These are phyloP conservation scores for Beauveria caledonica DNA, from an alignment of 2,329 filamentous ascomycete genomes.

Conservation along the genomic window DNA sequence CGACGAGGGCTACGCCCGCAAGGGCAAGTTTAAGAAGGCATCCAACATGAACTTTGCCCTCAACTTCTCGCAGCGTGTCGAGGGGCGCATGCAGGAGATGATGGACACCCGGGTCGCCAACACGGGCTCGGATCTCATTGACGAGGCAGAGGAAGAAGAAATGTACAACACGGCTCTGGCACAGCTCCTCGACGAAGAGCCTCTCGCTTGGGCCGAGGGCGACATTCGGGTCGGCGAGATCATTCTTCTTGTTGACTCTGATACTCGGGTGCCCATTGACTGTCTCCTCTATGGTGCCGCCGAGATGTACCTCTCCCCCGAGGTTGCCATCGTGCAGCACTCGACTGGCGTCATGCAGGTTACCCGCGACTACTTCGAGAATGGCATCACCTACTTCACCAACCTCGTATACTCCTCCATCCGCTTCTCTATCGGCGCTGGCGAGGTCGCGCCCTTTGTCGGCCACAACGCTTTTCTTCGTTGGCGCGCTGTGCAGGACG, in stretches of 20 bases:
- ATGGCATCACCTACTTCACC: slow-evolving; percentile 67
- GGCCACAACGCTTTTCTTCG: slow-evolving; percentile 70
- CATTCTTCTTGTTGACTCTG: slow-evolving; percentile 60
- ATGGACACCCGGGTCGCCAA: slow-evolving; percentile 16
- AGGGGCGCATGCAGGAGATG: slow-evolving; percentile 43
- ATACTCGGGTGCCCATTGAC: slow-evolving; percentile 60
- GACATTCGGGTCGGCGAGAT: slow-evolving; percentile 55
- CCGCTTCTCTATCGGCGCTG: slow-evolving; percentile 59
- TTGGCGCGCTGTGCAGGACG: slow-evolving; percentile 43
- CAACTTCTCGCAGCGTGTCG: slow-evolving; percentile 52
- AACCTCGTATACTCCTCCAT: slow-evolving; percentile 70
- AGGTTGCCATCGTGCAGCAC: slow-evolving; percentile 66
- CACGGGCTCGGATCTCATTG: slow-evolving; percentile 17
- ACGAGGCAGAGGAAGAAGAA: slow-evolving; percentile 27
- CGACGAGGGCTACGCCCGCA: slow-evolving; percentile 41
- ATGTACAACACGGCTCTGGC: slow-evolving; percentile 42
- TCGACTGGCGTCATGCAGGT: slow-evolving; percentile 72
- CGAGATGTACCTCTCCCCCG: slow-evolving; percentile 62
- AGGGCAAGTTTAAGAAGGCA: slow-evolving; percentile 64
- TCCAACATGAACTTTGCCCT: slow-evolving; percentile 71
- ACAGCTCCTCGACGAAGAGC: slow-evolving; percentile 40
- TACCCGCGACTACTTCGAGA: slow-evolving; percentile 63
- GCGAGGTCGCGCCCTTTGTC: slow-evolving; percentile 67
- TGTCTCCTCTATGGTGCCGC: slow-evolving; percentile 61
- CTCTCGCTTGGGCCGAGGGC: slow-evolving; percentile 47